Base-by-base conservation (phyloP, 1,284 basidiomycete genomes). In the Heliocybe sulcata region DNA sequence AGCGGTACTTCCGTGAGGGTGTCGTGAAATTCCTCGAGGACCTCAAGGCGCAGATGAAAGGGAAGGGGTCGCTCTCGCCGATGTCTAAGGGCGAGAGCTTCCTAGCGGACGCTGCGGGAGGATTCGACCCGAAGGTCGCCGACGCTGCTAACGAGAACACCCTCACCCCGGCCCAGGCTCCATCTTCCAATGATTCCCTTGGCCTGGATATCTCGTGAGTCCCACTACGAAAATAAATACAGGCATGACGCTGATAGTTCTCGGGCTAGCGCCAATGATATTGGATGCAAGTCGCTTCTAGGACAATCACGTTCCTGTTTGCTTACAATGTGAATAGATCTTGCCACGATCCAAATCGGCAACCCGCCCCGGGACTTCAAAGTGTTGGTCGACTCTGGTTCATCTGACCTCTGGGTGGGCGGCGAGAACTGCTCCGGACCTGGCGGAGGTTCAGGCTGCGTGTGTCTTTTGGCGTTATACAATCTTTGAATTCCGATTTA, bases 361-460 rank as follows among this genome's bases (percentile, higher is more conserved):
- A 89, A 85, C 2, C 88, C 88, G n/a, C 79, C 87, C 1, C 74
- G 69, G 42, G 69, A 83, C 61, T 94, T 90, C 70, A 73, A 77
- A 29, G 69, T 95, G 63, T 77, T 94, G 52, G 85, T 92, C 82
- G 92, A 95, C 70, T 89, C 88, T 22, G 93, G 92, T 31, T 91
- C 86, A 9, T 84, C 90, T 14, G 92, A 95, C 67, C 76, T 91
- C 38, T 95, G 92, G 90, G 83, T 90, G 19, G 83, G 83, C 10
- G 73, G 75, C 10, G 81, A 85, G 63, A 67, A 68, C 47, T 89
- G 85, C 65, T 31, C 29, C 29, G 63, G 68, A 55, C 77, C 69
- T 51, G 61, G 45, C 61, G 52, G n/a, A 26, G 81, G 77, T 26
- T 75, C 73, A 35, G 74, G 67, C 59, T 83, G 82, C 63, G 81